Evolutionary conservation across 2,329 filamentous ascomycete species (phyloP), one percentile per base, ranked within the genome.

Genomic region (Calonectria hongkongensis): DNA sequence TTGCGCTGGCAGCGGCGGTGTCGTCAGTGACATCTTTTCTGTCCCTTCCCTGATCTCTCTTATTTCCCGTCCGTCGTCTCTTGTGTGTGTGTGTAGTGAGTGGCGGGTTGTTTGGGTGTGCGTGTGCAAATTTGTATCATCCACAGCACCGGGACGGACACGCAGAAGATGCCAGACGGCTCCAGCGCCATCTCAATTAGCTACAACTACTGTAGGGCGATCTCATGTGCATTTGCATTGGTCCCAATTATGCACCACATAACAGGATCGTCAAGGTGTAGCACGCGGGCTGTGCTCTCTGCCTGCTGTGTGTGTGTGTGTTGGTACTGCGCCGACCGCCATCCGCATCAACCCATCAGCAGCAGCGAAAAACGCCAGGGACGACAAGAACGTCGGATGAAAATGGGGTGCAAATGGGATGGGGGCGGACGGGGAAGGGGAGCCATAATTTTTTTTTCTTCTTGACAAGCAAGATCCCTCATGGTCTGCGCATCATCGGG

Each of bases 401-500:
- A 45, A 36, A 66, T 45, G 51, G 25, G n/a, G 21, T 30, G 50
- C 39, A 64, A 54, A 21, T 66, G 36, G 43, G 63, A 47, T 28
- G 45, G 51, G 36, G 51, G 30, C 30, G 54, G 54, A 25, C 12
- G 54, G 33, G 33, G 33, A 41, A 39, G 30, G 54, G 54, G 50
- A 36, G 50, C 50, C 43, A 54, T 30, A 27, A 21, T 21, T 21
- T 21, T 21, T 21, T 21, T 33, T 33, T 33, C 58, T 36, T 51
- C 43, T 72, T 73, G 67, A 71, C 73, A 79, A 63, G 70, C 70
- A 68, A 69, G 66, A 70, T 72, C 56, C 66, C 45, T 66, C 62
- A 51, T 64, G 62, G 56, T 45, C 62, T 76, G 69, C 72, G 70
- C 74, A 75, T 73, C 72, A 69, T 66, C 70, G 71, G 54, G 73